phyloP scores from a whole-genome alignment of 2,329 filamentous ascomycete genomes.

The Dichotomopilus funicola region DNA sequence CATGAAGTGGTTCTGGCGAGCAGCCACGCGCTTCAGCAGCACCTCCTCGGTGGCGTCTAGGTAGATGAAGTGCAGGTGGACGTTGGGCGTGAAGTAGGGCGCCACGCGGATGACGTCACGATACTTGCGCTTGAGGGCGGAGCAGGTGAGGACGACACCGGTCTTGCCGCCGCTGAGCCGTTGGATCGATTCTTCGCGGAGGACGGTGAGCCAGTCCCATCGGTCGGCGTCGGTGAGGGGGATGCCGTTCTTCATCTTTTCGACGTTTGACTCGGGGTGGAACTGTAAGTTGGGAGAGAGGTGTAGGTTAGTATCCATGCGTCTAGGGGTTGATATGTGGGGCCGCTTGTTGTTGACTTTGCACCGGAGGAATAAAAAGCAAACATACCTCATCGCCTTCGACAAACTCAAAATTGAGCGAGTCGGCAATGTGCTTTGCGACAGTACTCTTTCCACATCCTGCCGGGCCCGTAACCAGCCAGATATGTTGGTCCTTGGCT shows the following conservation, averaged over 20 bases:
- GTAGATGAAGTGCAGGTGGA: constrained; percentile 90
- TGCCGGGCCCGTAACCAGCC: constrained; percentile 72
- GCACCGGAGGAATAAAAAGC: not conserved
- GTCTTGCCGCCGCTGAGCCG: constrained; percentile 50
- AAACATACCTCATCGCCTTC: constrained; percentile 68
- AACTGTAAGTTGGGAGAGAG: constrained; percentile 42
- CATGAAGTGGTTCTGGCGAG: constrained; percentile 86
- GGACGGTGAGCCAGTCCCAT: constrained; percentile 89
- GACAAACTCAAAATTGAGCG: constrained; percentile 62
- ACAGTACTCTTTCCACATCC: constrained; percentile 76
- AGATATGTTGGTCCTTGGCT: constrained; percentile 58
- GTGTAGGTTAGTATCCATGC: not conserved
- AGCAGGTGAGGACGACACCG: constrained; percentile 93
- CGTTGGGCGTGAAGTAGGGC: constrained; percentile 63
- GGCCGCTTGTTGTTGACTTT: too few species aligned
- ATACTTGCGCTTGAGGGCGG: constrained; percentile 94
- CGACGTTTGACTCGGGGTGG: constrained; percentile 70
- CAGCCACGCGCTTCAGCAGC: constrained; percentile 67
- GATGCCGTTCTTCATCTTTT: constrained; percentile 81
- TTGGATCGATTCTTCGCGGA: constrained; percentile 61
- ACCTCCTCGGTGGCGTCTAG: constrained; percentile 71
- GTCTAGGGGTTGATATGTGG: too few species aligned
- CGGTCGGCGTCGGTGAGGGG: constrained; percentile 89
- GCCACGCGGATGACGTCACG: constrained; percentile 83
- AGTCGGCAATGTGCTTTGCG: constrained; percentile 55